phyloP scores from a whole-genome alignment of 768 basidiomycete genomes.

The Tulasnella sp. region DNA sequence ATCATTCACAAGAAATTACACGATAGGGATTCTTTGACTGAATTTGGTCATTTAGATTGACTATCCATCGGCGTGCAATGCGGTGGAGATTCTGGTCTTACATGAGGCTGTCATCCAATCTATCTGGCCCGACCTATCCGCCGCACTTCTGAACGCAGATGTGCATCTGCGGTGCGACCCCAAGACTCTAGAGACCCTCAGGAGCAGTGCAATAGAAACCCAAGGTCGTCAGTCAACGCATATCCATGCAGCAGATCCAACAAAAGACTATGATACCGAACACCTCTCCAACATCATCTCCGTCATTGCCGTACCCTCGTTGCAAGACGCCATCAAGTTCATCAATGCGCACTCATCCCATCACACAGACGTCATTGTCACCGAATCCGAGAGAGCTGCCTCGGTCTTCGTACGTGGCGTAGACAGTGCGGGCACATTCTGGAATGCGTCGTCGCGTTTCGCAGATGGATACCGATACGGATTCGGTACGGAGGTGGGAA shows the following conservation, averaged over 20 bases:
- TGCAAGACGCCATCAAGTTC: slow-evolving; percentile 66
- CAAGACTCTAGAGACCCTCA: slow-evolving; percentile 17
- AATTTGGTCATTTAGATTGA: slow-evolving; percentile 48
- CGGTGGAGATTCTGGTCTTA: slow-evolving; percentile 80
- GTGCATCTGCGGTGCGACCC: slow-evolving; percentile 77
- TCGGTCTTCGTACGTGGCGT: slow-evolving; percentile 75
- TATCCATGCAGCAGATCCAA: slow-evolving; percentile 43
- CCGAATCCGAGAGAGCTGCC: slow-evolving; percentile 57
- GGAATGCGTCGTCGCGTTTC: slow-evolving; percentile 93
- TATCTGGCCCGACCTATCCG: slow-evolving; percentile 74
- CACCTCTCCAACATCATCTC: slow-evolving; percentile 80
- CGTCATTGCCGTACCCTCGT: slow-evolving; percentile 61
- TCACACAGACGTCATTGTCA: slow-evolving; percentile 90
- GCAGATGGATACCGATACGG: slow-evolving; percentile 96
- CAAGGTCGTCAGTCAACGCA: slow-evolving; percentile 24
- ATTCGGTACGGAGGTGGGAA: slow-evolving; percentile 96
- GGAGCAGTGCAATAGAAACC: neutral
- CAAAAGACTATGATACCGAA: slow-evolving; percentile 67
- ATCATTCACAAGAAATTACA: too few relatives aligned
- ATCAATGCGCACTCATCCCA: slow-evolving; percentile 92
- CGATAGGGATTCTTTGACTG: neutral
- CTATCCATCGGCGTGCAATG: slow-evolving; percentile 94
- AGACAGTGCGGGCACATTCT: slow-evolving; percentile 84
- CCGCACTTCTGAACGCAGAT: slow-evolving; percentile 51
- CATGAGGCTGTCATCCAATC: slow-evolving; percentile 62